Base-by-base conservation (phyloP, 1,139 yeast genomes). In the Sugiyamaella neomexicana region DNA sequence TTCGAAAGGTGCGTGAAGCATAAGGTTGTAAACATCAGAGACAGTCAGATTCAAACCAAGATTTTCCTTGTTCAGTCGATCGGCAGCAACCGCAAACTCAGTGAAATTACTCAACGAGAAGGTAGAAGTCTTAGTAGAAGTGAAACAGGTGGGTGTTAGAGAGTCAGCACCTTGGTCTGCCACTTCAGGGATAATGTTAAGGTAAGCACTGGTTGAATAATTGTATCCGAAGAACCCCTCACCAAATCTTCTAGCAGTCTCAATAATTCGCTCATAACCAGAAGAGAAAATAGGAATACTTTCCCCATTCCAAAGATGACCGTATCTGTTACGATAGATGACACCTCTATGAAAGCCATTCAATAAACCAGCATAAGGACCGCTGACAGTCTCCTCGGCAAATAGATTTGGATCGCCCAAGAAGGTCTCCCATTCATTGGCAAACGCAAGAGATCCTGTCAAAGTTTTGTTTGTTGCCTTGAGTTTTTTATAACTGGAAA, bases 1-100 rank as follows among this genome's bases (percentile, higher is more conserved):
- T 64, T 83, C 89, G 60, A 73, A 83, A 5, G 83, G 82, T 65
- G 85, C 82, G 68, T 80, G 72, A 8, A 70, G 68, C 68, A 83
- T 75, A 55, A 83, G 66, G 44, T 68, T 63, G 46, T 65, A 64
- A 42, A 81, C 73, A 60, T 83, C 86, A 6, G 60, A 52, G 5
- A 68, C 61, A 4, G 77, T 73, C 40, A 77, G 61, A 60, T 76
- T 72, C 52, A 78, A 72, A 1, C 78, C 81, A 4, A 75, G 74
- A 60, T 78, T 72, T 53, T 72, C 71, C 7, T 53, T 55, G 55
- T 72, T 72, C 54, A 78, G 64, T 50, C 80, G 69, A 10, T 60
- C 59, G 5, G 78, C 75, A 20, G 80, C 77, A 3, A 62, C 61
- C 9, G 65, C 57, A 57, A 76, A 68, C 61, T 72, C 75, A 5